phyloP scores from a whole-genome alignment of 805 yeast species.

The Yarrowia osloensis region DNA sequence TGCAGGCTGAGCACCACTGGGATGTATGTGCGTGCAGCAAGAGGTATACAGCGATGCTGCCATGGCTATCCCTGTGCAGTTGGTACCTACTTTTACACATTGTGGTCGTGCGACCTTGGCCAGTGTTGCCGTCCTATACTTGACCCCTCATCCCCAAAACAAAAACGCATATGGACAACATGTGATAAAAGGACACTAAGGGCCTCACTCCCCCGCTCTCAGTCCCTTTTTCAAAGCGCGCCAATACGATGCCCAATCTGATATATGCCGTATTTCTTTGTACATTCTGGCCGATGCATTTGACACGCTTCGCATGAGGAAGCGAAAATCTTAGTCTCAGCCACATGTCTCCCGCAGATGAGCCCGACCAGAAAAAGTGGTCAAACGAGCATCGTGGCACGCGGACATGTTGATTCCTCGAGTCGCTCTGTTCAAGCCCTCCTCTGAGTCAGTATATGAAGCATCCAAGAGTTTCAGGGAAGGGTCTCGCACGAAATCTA shows the following conservation, averaged over 20 bases:
- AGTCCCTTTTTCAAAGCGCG: too few relatives aligned
- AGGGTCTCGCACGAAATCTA: not conserved
- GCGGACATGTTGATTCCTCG: not conserved
- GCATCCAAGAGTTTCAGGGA: not conserved
- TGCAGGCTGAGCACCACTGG: not conserved
- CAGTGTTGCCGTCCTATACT: too few relatives aligned
- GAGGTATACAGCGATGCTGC: not conserved
- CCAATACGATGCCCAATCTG: slow-evolving; percentile 5
- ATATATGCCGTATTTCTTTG: not conserved
- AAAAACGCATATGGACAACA: too few relatives aligned
- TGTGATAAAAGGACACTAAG: too few relatives aligned
- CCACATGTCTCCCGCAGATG: not conserved
- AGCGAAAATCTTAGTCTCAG: slow-evolving; percentile 22
- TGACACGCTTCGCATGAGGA: not conserved
- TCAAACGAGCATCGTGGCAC: too few relatives aligned
- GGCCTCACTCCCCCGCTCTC: too few relatives aligned
- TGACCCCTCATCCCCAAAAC: too few relatives aligned
- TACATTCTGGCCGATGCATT: not conserved
- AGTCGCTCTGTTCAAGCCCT: too few relatives aligned
- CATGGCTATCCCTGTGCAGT: not conserved
- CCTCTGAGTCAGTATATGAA: not conserved
- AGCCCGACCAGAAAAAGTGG: too few relatives aligned
- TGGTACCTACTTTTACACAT: too few relatives aligned
- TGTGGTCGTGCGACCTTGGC: not conserved
- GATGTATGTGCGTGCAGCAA: not conserved